These are phyloP conservation scores for Sporothrix pseudoabietina DNA, from an alignment of 2,329 filamentous ascomycete species.

Conservation along the genomic window DNA sequence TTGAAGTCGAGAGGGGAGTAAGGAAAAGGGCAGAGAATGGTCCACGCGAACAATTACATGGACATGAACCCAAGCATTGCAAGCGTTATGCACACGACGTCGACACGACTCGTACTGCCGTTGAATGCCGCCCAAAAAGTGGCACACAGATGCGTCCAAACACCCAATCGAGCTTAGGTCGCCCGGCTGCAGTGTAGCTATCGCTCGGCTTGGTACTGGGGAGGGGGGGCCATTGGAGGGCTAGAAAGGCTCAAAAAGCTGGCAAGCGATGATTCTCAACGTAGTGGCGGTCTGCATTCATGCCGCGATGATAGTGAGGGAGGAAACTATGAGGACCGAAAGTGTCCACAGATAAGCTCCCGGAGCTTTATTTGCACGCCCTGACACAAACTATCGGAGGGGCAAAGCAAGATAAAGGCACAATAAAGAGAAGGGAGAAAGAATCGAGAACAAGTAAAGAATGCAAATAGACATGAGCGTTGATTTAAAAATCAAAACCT, in stretches of 20 bases:
- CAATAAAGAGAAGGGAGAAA: not conserved
- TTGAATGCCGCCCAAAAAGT: not conserved
- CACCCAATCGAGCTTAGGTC: not conserved
- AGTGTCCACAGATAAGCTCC: constrained; percentile 22
- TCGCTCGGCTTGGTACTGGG: constrained; percentile 6
- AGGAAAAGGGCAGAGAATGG: not conserved
- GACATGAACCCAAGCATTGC: not conserved
- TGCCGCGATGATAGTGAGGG: constrained; percentile 6
- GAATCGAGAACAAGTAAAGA: not conserved
- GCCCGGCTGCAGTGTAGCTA: constrained; percentile 10
- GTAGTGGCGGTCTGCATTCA: constrained; percentile 23
- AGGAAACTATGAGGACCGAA: not conserved
- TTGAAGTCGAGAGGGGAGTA: not conserved
- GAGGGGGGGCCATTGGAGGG: not conserved
- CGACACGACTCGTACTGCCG: not conserved
- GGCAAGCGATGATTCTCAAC: not conserved
- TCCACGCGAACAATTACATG: not conserved
- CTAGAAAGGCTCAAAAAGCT: not conserved
- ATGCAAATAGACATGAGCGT: not conserved
- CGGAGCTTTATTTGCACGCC: not conserved
- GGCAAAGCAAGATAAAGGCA: not conserved
- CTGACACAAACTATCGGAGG: not conserved
- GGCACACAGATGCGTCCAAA: not conserved
- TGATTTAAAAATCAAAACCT: not conserved
- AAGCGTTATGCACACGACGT: not conserved